These are phyloP conservation scores for Cyclocybe cylindracea DNA, from an alignment of 768 basidiomycete genomes.

Conservation along the genomic window DNA sequence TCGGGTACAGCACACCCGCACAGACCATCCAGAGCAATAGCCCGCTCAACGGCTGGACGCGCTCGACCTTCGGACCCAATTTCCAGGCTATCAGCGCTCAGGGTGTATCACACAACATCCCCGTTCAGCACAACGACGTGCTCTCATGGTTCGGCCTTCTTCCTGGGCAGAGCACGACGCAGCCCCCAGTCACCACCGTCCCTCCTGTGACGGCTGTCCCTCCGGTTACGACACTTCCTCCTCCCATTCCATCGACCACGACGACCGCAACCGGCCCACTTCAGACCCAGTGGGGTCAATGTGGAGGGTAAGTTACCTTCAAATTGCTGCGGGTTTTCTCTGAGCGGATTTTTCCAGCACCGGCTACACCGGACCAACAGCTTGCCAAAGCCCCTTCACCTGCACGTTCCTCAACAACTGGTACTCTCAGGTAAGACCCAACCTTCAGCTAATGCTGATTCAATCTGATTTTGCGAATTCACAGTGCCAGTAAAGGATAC, in stretches of 20 bases:
- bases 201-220: conserved; percentile 4
- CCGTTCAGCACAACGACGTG: conserved; percentile 47
- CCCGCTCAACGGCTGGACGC: conserved; percentile 46
- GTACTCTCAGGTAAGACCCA: no score
- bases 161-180: conserved; percentile 9
- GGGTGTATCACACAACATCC: conserved; percentile 55
- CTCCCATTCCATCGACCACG: conserved; percentile 14
- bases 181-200: conserved; percentile 8
- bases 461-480: no score
- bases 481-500: no score
- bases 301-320: conserved; percentile 16
- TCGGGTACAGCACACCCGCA: conserved; percentile 44
- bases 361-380: no score
- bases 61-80: conserved; percentile 47
- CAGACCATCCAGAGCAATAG: conserved; percentile 41
- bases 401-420: no score
- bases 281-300: conserved; percentile 24
- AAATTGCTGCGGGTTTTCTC: no score
- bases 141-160: conserved; percentile 50
- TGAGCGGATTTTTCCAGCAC: no score
- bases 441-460: no score
- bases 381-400: no score
- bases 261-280: conserved; percentile 10
- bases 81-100: conserved; percentile 49
- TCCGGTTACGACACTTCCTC: conserved; percentile 12